Base-by-base conservation (phyloP, 2,329 filamentous ascomycete genomes). In the Fusarium tanahbumbuense region DNA sequence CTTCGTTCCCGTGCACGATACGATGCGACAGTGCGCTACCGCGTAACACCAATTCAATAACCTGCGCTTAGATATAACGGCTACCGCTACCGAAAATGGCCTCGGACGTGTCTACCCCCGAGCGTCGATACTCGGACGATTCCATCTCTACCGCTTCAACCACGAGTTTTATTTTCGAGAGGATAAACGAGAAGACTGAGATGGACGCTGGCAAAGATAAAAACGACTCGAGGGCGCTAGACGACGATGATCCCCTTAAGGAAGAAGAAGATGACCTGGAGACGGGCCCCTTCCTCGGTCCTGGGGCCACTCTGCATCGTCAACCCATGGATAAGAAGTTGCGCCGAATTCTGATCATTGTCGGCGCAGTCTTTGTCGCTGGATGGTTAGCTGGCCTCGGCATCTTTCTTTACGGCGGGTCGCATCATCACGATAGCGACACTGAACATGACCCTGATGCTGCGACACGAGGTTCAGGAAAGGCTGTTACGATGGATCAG, bases 121-220 rank as follows among this genome's bases (percentile, higher is more conserved):
- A 66, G 44, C 68, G 70, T 42, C 76, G 77, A 49, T 64, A 62
- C 47, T 88, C 87, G 56, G 81, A 81, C 75, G 86, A 86, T 67
- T 93, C 92, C 6, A 79, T 88, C 47, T 93, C 91, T n/a, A 91
- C 91, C 42, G 90, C 89, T n/a, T 96, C 93, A 34, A 95, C 93
- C 13, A 94, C 91, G 6, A 95, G 93, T 73, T 85, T 96, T 16
- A 88, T 96, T 56, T 92, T 96, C 77, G 92, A 96, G 71, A 89
- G 91, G 68, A 86, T 95, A 71, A 86, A 88, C 74, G 90, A 92
- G 76, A 77, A 84, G 78, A 76, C 71, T 60, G 79, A 82, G 61
- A 80, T 81, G 73, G 71, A 76, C 20, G 42, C 68, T 37, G 30
- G 56, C 61, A 73, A 75, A 30, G 50, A 73, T 40, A 59, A 72